Evolutionary conservation across 768 basidiomycete species (phyloP), one percentile per base, ranked within the genome.

Genomic region (Lactarius deliciosus): DNA sequence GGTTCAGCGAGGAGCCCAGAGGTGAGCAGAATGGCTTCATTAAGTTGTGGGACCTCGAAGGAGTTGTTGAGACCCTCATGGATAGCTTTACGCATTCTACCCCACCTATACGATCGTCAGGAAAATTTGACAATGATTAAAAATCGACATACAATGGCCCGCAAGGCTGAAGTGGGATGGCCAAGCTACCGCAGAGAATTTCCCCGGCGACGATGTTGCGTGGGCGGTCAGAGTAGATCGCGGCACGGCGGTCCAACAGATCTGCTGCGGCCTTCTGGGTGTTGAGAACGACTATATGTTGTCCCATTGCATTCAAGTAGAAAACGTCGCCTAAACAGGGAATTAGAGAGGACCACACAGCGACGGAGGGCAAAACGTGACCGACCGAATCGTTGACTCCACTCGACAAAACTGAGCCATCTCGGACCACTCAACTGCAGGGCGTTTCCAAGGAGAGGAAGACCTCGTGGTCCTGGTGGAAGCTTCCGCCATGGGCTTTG

Each of bases 281-380:
- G 55, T 73, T 75, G 58, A 75, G 64, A 16, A 75, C 64, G 28
- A 75, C 57, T 1, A 69, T 66, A 22, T 70, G 66, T 22, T 71
- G 61, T 13, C 70, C 70, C 20, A 43, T 57, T 20, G 67, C 65
- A 60, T 28, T 71, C 8, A 71, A 63, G 54, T 57, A 71, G 53
- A 71, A 40, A 41, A 71, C 30, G 47, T 68, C 63, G 38, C 70
- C 70, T 71, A 25, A 20, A 20, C 3, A 13, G 11, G 40, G 16
- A 22, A 36, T 69, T 15, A 68, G 65, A 45, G 40, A 53, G 25
- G 38, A 38, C 36, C 10, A 34, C 11, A n/a, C 36, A 43, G 20
- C 43, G 43, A 20, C 43, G 34, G 34, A 34, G 11, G 43, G 47
- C 3, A 7, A 18, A 22, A 38, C 7, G 16, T 11, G 4, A 20